Conservation (phyloP, 306 rosid species). For the Gastrolobium bilobum region DNA sequence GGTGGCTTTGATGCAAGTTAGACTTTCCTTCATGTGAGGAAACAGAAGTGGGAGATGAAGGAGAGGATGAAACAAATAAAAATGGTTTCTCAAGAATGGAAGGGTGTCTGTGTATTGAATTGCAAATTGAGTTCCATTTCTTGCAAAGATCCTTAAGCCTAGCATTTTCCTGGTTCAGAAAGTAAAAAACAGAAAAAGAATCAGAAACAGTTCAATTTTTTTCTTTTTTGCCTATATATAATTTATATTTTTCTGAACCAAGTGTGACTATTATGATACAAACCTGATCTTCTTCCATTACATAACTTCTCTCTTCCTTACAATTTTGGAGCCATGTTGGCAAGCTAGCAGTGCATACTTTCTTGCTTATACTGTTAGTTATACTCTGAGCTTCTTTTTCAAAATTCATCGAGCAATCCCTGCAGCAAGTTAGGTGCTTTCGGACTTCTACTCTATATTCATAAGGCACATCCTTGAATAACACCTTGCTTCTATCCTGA, state of each 20-base stretch:
- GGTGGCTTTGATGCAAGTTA: slow-evolving; percentile 50
- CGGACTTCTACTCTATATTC: slow-evolving; percentile 43
- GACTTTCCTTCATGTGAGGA: slow-evolving; percentile 50
- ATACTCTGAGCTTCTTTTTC: slow-evolving; percentile 64
- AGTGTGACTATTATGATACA: background rate
- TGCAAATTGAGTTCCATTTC: slow-evolving; percentile 80
- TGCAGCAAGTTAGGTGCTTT: slow-evolving; percentile 63
- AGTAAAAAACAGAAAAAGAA: background rate
- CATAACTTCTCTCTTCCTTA: slow-evolving; percentile 61
- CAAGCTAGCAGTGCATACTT: slow-evolving; percentile 56
- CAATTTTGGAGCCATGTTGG: slow-evolving; percentile 81
- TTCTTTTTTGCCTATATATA: background rate
- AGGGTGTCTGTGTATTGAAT: slow-evolving; percentile 59
- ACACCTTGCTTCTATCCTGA: slow-evolving; percentile 54
- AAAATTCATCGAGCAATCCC: slow-evolving; percentile 59
- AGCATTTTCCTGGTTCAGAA: slow-evolving; percentile 60
- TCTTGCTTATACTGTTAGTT: slow-evolving; percentile 41
- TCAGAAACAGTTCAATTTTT: background rate
- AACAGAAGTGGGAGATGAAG: slow-evolving; percentile 63
- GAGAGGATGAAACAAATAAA: slow-evolving; percentile 49
- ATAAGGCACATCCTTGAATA: slow-evolving; percentile 51
- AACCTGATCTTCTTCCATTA: slow-evolving; percentile 59
- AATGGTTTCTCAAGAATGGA: slow-evolving; percentile 56
- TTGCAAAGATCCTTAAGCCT: slow-evolving; percentile 64
- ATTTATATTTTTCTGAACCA: background rate